Percentiles rank a stretch among this genome's conserved stretches.
Conservation (phyloP, 106 monocot species). For the Posidonia australis region DNA sequence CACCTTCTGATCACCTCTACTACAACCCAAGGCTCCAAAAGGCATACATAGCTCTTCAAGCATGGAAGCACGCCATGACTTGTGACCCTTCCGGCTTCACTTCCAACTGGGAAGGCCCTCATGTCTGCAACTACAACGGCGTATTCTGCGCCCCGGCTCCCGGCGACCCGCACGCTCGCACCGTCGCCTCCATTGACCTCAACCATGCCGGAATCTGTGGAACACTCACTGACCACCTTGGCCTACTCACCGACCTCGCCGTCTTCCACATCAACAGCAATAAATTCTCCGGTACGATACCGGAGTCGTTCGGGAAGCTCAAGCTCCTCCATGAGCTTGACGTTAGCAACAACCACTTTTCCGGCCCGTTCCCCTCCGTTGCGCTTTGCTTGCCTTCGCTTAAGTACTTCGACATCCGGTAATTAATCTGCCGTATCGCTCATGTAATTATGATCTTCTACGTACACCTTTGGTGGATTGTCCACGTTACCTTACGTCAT, state of each 20-base stretch:
- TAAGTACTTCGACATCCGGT: constrained; percentile 11
- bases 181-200: constrained; percentile 13
- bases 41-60: too few relatives aligned
- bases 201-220: constrained; percentile 12
- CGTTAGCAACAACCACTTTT: constrained; percentile 24
- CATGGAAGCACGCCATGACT: too few relatives aligned
- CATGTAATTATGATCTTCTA: too few relatives aligned
- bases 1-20: too few relatives aligned
- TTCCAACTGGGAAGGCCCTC: too few relatives aligned
- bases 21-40: too few relatives aligned
- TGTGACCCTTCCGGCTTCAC: too few relatives aligned
- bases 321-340: constrained; percentile 26
- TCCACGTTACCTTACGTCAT: too few relatives aligned
- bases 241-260: constrained; percentile 4
- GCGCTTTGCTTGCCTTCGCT: constrained; percentile 17
- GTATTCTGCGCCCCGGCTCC: too few relatives aligned
- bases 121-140: too few relatives aligned
- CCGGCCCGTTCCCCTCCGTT: constrained; percentile 10
- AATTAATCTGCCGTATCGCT: too few relatives aligned
- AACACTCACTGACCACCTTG: constrained; percentile 6
- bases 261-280: constrained; percentile 12
- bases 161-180: background rate
- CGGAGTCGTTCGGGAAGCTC: constrained; percentile 1
- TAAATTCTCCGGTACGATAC: constrained; percentile 9
- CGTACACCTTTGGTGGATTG: too few relatives aligned